These are phyloP conservation scores for Eucalyptus microcorys DNA, from an alignment of 345 rosid genomes.

Conservation along the genomic window DNA sequence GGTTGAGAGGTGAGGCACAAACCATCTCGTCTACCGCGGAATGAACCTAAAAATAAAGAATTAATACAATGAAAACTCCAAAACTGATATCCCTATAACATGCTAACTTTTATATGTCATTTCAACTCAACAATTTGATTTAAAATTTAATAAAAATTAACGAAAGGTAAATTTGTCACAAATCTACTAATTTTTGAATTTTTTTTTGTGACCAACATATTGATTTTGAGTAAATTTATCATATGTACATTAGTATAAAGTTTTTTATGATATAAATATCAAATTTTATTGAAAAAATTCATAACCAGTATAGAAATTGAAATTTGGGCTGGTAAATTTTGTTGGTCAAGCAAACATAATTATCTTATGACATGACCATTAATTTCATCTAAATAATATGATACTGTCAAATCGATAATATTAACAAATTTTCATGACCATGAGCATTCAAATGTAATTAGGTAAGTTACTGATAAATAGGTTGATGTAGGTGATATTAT, in stretches of 20 bases:
- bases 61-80: background rate
- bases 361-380: background rate
- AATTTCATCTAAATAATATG: background rate
- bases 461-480: background rate
- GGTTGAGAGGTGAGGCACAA: no score
- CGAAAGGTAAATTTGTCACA: accelerated
- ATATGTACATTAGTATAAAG: accelerated
- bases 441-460: background rate
- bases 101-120: accelerated
- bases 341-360: background rate
- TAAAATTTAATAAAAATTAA: no score
- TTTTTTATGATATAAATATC: background rate
- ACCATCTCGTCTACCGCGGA: no score
- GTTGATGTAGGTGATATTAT: background rate
- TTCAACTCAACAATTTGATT: accelerated
- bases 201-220: no score
- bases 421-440: background rate
- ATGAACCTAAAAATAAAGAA: no score
- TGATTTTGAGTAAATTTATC: no score
- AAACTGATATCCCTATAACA: no score
- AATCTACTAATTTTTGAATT: accelerated
- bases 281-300: background rate
- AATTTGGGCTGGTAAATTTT: background rate
- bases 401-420: accelerated
- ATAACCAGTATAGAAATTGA: background rate